phyloP scores from a whole-genome alignment of 306 rosid species.

The Quercus berberidifolia region DNA sequence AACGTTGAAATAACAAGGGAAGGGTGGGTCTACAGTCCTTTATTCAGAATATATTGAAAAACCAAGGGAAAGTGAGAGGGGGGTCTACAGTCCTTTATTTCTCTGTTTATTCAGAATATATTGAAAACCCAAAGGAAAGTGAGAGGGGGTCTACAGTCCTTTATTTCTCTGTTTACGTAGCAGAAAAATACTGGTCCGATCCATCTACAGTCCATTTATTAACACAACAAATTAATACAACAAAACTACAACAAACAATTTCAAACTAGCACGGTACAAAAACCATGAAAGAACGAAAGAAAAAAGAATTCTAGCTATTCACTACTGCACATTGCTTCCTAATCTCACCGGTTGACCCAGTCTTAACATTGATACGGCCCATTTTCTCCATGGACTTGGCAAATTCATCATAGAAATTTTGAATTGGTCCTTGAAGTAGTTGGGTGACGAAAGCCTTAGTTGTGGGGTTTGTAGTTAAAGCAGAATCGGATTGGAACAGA shows the following conservation, averaged over 20 bases:
- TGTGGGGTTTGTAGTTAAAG: constrained; percentile 47
- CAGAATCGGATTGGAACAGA: constrained; percentile 72
- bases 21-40: neutral
- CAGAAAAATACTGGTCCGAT: neutral
- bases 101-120: neutral
- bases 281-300: neutral
- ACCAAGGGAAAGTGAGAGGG: too few species aligned
- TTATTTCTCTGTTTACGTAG: neutral
- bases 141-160: neutral
- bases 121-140: neutral
- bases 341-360: constrained; percentile 74
- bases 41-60: too few species aligned
- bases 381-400: constrained; percentile 72
- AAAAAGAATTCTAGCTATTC: constrained; percentile 34
- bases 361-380: constrained; percentile 65
- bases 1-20: neutral
- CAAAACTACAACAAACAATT: neutral
- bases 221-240: neutral
- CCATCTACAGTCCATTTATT: neutral
- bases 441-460: constrained; percentile 42
- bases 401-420: constrained; percentile 56
- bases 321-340: constrained; percentile 74
- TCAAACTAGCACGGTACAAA: neutral
- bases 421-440: constrained; percentile 48
- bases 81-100: neutral